Evolutionary conservation across 2,329 filamentous ascomycete species (phyloP), one percentile per base, ranked within the genome.

Genomic region (Cladobotryum mycophilum): DNA sequence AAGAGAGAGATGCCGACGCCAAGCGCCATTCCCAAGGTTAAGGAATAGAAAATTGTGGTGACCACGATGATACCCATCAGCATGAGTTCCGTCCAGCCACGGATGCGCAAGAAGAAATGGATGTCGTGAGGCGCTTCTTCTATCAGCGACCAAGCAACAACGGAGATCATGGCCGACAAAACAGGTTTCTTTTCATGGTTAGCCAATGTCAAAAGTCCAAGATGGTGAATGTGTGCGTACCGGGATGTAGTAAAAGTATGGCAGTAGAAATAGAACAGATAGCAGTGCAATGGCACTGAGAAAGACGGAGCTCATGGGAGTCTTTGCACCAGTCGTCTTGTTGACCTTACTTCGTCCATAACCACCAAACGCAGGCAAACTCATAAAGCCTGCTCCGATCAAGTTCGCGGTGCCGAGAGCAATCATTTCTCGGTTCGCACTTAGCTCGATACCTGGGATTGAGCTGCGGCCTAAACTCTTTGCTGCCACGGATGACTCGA

Each of bases 321-420:
- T 96, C 66, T 85, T 88, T 30, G 89, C 92, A 35, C 93, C 93
- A 1, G 93, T 97, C 45, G 87, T 87, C 57, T 85, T 85, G 71
- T 96, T 97, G 58, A 99, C 87, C 68, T 97, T 97, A 70, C 90
- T 96, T 64, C 93, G 79, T 9, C 91, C 93, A 64, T 99, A 99
- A 8, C 93, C 93, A 15, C 93, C 93, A 74, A 99, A 99, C 0
- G 89, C 88, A 6, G 93, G 93, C 18, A 99, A 76, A 17, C 89
- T 85, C 84, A 92, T 90, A 70, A 97, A 97, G 62, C 90, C 87
- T 2, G 89, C 88, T 8, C 91, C 91, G 3, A 95, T 72, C n/a
- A 97, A 73, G 67, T 99, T 99, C 12, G 92, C 90, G 6, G 89
- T 79, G 1, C 93, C 93, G 1, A 99, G 76, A 0, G 93, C 92